These are phyloP conservation scores for Phytophthora pinifolia DNA, from an alignment of 352 stramenopile genomes.

Conservation along the genomic window DNA sequence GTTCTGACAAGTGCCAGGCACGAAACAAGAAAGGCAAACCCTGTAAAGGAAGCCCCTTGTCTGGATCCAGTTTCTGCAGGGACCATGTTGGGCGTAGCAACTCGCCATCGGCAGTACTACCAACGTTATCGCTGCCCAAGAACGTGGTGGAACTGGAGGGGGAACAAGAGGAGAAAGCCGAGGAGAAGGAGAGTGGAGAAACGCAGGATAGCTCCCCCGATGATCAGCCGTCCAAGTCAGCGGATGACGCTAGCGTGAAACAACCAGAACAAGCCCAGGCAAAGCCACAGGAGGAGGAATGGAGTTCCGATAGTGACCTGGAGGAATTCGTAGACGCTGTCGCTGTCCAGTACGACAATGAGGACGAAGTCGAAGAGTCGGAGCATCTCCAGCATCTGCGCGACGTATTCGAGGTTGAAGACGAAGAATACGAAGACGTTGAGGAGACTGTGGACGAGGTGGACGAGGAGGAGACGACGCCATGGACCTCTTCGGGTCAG, in stretches of 20 bases:
- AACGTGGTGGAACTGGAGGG: neutral
- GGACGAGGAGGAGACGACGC: slow-evolving; percentile 36
- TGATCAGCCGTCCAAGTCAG: too few species aligned
- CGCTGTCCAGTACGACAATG: slow-evolving; percentile 31
- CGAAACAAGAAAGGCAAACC: slow-evolving; percentile 47
- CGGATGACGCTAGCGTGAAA: neutral
- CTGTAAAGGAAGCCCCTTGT: slow-evolving; percentile 34
- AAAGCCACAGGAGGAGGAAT: slow-evolving; percentile 21
- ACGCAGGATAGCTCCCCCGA: neutral
- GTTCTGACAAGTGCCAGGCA: slow-evolving; percentile 26
- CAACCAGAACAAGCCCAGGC: neutral
- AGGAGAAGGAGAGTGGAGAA: neutral
- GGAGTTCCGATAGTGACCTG: slow-evolving; percentile 33
- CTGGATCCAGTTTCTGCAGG: slow-evolving; percentile 38
- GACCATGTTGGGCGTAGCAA: slow-evolving; percentile 30
- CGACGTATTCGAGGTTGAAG: slow-evolving; percentile 73
- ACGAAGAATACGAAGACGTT: slow-evolving; percentile 33
- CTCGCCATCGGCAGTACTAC: neutral
- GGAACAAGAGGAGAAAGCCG: slow-evolving; percentile 1
- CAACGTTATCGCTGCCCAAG: slow-evolving; percentile 1
- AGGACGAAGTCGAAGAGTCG: slow-evolving; percentile 75
- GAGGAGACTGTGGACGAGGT: slow-evolving; percentile 26
- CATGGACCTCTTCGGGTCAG: slow-evolving; percentile 21
- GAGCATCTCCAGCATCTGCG: slow-evolving; percentile 84
- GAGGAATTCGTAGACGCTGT: slow-evolving; percentile 46